Conservation (phyloP, 805 yeast species). For the Candida khao-thaluensis region DNA sequence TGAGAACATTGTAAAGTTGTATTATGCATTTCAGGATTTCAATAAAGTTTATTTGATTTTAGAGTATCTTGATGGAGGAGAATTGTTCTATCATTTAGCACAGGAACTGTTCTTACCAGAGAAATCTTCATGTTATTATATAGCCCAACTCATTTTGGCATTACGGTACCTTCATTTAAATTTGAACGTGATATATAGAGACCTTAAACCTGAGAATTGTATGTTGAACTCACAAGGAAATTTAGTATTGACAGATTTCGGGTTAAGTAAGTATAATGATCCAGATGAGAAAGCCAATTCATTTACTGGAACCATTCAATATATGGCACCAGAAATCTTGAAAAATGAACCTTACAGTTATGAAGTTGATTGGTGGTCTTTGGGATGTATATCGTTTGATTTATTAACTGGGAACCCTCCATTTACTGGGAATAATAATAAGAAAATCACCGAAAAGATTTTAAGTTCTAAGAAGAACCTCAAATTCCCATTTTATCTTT, state of each 20-base stretch:
- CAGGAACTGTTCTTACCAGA: slow-evolving; percentile 27
- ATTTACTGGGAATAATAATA: slow-evolving; percentile 42
- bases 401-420: slow-evolving; percentile 46
- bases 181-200: slow-evolving; percentile 42
- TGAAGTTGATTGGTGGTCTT: slow-evolving; percentile 49
- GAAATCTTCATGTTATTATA: slow-evolving; percentile 39
- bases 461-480: slow-evolving; percentile 30
- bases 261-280: slow-evolving; percentile 38
- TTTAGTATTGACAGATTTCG: slow-evolving; percentile 45
- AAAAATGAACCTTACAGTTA: slow-evolving; percentile 41
- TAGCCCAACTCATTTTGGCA: slow-evolving; percentile 43
- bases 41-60: slow-evolving; percentile 43
- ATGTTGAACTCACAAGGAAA: slow-evolving; percentile 42
- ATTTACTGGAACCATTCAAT: slow-evolving; percentile 46
- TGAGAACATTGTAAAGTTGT: slow-evolving; percentile 44
- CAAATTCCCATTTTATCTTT: slow-evolving; percentile 40
- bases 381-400: slow-evolving; percentile 45
- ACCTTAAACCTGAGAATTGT: slow-evolving; percentile 47
- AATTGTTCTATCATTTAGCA: slow-evolving; percentile 43
- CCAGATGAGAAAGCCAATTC: slow-evolving; percentile 23
- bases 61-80: slow-evolving; percentile 47
- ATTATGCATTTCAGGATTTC: slow-evolving; percentile 45
- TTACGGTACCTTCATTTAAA: slow-evolving; percentile 37
- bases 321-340: slow-evolving; percentile 49
- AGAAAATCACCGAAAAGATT: slow-evolving; percentile 40